Evolutionary conservation across 805 yeast species (phyloP).

Genomic region (Saccharomyces mikatae): DNA sequence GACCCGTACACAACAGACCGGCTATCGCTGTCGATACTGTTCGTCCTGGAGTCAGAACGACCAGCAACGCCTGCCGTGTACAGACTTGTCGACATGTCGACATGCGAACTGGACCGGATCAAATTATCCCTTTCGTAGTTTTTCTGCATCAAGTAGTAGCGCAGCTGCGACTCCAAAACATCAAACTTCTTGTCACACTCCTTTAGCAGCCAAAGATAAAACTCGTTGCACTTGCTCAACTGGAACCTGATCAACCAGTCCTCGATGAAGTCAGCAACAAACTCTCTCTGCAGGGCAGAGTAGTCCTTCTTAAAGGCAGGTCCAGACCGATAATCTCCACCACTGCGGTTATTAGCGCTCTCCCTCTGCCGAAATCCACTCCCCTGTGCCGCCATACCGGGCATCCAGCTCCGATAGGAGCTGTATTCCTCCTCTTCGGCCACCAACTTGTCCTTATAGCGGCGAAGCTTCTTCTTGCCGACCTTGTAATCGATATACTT

Average conservation of each 20-base stretch:
- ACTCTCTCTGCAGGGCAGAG: slow-evolving; percentile 8
- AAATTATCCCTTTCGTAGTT: slow-evolving; percentile 1
- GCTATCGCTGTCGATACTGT: not conserved
- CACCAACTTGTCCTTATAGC: slow-evolving; percentile 10
- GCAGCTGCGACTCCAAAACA: slow-evolving; percentile 21
- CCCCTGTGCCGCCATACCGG: not conserved
- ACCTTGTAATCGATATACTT: slow-evolving; percentile 66
- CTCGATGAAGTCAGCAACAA: slow-evolving; percentile 24
- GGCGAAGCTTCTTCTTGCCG: slow-evolving; percentile 35
- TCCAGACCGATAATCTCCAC: not conserved
- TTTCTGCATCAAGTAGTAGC: slow-evolving; percentile 8
- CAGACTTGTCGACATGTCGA: not conserved
- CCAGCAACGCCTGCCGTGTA: not conserved
- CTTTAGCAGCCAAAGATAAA: slow-evolving; percentile 26
- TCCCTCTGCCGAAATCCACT: not conserved
- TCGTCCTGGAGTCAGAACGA: not conserved
- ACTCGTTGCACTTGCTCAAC: slow-evolving; percentile 27
- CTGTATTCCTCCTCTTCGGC: slow-evolving; percentile 8
- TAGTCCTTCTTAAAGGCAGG: not conserved
- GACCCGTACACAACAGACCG: not conserved
- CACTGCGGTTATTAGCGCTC: not conserved
- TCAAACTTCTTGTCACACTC: slow-evolving; percentile 20
- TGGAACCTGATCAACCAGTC: slow-evolving; percentile 27
- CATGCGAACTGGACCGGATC: not conserved
- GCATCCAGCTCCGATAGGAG: not conserved